Evolutionary conservation across 768 basidiomycete species (phyloP), one percentile per base, ranked within the genome.

Genomic region (Agaricus subrufescens): DNA sequence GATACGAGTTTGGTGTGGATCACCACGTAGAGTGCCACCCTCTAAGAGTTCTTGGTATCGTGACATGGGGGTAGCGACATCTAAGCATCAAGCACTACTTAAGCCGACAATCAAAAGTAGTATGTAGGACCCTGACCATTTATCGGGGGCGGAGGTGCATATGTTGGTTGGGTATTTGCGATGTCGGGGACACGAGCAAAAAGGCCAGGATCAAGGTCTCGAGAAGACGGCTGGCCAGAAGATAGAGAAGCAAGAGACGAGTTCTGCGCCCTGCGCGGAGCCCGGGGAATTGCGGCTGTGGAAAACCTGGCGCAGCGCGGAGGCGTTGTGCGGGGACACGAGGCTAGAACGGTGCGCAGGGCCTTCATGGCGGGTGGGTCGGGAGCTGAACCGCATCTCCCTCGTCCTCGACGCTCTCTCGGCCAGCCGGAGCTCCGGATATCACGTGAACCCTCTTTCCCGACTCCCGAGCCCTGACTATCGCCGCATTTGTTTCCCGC

Each of bases 1-100:
- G 61, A 98, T 95, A 30, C 80, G 79, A 27, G 84, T 84, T 69
- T 99, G 96, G 72, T 93, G 85, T 15, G 81, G 79, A 65, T 99
- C 96, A 47, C 86, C 78, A 25, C 81, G 79, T 50, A 99, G 73
- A 3, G 77, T 68, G 27, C 79, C 78, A 25, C 69, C 65, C 30
- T 73, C 69, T 56, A 80, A 66, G 42, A 82, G 71, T 56, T 71
- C 69, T 58, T 72, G 71, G 66, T 83, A 83, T 65, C 75, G 77
- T 29, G 61, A 58, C 50, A 79, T 60, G 11, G 79, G 80, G 25
- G 75, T 72, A n/a, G 68, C 59, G 46, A 62, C 63, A 57, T 71
- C 73, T 74, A 61, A 31, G 15, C 30, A 50, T 34, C 25, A 46
- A 50, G 15, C 30, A 29, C 26, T 31, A 10, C n/a, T 54, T 30